Conservation (phyloP, 2,329 filamentous ascomycete species). For the Aspergillus udagawae region DNA sequence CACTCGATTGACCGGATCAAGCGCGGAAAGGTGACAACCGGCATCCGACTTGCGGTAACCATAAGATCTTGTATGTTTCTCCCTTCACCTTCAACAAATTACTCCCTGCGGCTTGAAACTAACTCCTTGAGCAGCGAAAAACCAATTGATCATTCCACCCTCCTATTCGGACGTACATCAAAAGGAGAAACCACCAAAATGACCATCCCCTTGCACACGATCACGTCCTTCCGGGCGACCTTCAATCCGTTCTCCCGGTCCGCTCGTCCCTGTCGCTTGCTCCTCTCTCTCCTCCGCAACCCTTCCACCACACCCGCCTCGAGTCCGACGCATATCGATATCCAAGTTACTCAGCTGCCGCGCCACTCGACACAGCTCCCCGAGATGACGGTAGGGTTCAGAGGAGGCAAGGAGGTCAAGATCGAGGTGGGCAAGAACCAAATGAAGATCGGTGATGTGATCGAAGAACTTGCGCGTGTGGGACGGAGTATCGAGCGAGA, state of each 20-base stretch:
- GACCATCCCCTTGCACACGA: constrained; percentile 38
- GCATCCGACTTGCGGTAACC: not conserved
- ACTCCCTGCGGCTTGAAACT: not conserved
- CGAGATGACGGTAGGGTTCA: constrained; percentile 76
- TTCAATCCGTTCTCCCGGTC: constrained; percentile 88
- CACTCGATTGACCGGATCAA: not conserved
- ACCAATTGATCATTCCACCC: not conserved
- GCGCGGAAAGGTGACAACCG: not conserved
- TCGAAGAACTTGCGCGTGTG: constrained; percentile 86
- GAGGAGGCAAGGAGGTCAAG: constrained; percentile 88
- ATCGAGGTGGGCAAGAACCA: constrained; percentile 74
- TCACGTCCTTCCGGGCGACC: constrained; percentile 72
- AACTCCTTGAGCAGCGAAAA: not conserved
- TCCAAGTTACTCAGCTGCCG: constrained; percentile 73
- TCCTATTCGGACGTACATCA: not conserved
- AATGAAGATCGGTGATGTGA: constrained; percentile 77
- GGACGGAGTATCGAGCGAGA: constrained; percentile 76
- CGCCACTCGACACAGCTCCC: constrained; percentile 65
- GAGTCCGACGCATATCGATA: constrained; percentile 69
- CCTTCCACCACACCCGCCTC: constrained; percentile 73
- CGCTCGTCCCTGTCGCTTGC: constrained; percentile 79
- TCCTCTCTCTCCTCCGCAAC: constrained; percentile 81
- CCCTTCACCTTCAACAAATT: not conserved
- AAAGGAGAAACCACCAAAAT: constrained; percentile 19
- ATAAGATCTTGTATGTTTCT: not conserved